A percentile compares a stretch with the other conserved stretches of the same genome.
phyloP scores from a whole-genome alignment of 1,284 basidiomycete species.

The Pulchroboletus neoregius region DNA sequence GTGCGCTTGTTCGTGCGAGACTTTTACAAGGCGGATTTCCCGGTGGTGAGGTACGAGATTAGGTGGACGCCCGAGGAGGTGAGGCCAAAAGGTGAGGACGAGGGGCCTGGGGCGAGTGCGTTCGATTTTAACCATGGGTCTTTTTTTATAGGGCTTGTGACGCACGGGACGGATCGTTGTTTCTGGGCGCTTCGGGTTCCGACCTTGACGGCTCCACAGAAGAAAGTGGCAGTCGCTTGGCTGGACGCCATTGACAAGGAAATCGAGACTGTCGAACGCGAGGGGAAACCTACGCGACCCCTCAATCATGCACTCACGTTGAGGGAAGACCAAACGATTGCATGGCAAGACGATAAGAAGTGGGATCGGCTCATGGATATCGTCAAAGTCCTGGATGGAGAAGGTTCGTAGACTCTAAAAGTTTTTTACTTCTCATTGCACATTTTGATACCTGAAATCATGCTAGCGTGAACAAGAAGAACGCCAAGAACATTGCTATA shows the following conservation, averaged over 20 bases:
- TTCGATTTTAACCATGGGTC: neutral
- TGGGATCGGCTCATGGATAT: conserved; percentile 47
- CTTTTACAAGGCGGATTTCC: conserved; percentile 49
- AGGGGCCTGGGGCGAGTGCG: neutral
- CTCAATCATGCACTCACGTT: conserved; percentile 46
- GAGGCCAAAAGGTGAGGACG: conserved; percentile 47
- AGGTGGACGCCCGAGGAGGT: conserved; percentile 62
- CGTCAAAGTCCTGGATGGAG: conserved; percentile 33
- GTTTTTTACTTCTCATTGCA: neutral
- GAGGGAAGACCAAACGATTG: conserved; percentile 45
- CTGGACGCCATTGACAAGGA: conserved; percentile 42
- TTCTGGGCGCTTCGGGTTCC: conserved; percentile 44
- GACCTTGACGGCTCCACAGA: conserved; percentile 17
- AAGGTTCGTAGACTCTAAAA: conserved; percentile 4
- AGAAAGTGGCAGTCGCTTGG: conserved; percentile 32
- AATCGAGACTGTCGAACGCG: conserved; percentile 39
- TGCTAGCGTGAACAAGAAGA: conserved; percentile 1
- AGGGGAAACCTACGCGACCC: conserved; percentile 32
- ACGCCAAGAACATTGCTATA: conserved; percentile 3
- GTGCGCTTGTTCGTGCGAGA: conserved; percentile 61
- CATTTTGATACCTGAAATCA: neutral
- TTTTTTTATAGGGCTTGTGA: conserved; percentile 52
- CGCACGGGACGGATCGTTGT: conserved; percentile 60
- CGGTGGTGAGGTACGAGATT: conserved; percentile 65
- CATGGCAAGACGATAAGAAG: conserved; percentile 49